Base-by-base conservation (phyloP, 2,329 filamentous ascomycete genomes). In the Fusarium robinianum region DNA sequence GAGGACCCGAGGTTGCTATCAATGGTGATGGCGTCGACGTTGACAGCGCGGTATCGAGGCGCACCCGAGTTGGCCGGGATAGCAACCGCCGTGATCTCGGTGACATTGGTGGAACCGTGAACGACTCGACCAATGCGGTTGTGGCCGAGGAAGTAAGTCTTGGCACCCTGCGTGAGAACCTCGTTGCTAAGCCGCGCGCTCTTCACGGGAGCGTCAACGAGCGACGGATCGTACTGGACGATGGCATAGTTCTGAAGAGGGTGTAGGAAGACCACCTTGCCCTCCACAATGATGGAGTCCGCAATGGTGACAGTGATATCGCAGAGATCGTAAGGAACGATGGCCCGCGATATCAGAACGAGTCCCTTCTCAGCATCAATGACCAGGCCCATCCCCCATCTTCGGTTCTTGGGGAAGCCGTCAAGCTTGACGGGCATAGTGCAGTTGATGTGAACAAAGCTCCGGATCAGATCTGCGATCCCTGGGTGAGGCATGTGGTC, bases 121-220 rank as follows among this genome's bases (percentile, higher is more conserved):
- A 97, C 92, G 26, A 96, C 89, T 23, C 92, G 84, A 49, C 92
- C 86, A 55, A 96, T 97, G 56, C 95, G 85, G 65, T 99, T 99
- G 74, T 96, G 95, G n/a, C 94, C 95, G 52, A 99, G 87, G 70
- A 99, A 99, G 57, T 96, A 91, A 0, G 91, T 96, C 44, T 92
- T 87, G 34, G 91, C 89, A 23, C 94, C 94, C 72, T 97, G 94
- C 37, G 90, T 91, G 65, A 97, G 90, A 59, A 84, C 83, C 42
- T 88, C 83, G 5, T 77, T 83, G 62, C 90, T 90, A 35, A 99
- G 78, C 60, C 83, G 88, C 5, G 95, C 94, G 53, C 88, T 92
- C 73, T 91, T 82, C 9, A 99, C 91, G 1, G 94, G 91, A 2
- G 92, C 94, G 62, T 95, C 83, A n/a, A 97, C 95, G 12, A 99